Conservation (phyloP, 257 asterid species). For the Coffea eugenioides region DNA sequence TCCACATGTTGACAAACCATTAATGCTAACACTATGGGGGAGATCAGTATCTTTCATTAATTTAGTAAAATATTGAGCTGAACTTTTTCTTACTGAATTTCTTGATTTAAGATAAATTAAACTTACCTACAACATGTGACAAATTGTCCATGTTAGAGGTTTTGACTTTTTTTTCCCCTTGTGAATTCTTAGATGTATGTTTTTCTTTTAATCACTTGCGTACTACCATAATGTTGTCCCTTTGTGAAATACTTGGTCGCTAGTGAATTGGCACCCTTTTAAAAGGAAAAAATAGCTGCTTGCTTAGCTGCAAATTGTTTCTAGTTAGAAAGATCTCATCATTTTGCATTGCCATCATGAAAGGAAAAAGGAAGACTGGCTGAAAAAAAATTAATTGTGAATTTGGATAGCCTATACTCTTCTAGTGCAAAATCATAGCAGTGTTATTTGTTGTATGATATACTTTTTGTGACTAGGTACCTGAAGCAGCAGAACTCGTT, state of each 20-base stretch:
- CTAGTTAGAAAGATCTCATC: background rate
- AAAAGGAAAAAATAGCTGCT: background rate
- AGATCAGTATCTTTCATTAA: background rate
- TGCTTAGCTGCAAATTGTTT: background rate
- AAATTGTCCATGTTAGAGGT: background rate
- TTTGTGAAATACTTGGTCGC: background rate
- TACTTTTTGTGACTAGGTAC: slow-evolving; percentile 40
- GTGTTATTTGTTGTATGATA: background rate
- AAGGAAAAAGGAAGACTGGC: background rate
- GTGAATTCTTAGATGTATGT: background rate
- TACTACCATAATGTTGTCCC: background rate
- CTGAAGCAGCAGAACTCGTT: slow-evolving; percentile 57
- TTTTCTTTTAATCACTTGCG: background rate
- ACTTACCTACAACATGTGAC: background rate
- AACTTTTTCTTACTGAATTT: background rate
- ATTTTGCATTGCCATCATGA: background rate
- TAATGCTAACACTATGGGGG: background rate
- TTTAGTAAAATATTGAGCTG: background rate
- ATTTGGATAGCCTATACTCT: background rate
- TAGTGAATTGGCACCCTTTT: background rate
- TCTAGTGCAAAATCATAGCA: background rate
- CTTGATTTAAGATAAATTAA: background rate
- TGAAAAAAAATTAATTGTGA: background rate
- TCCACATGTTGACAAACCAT: background rate
- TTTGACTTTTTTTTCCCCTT: too few species aligned